Base-by-base conservation (phyloP, 2,329 filamentous ascomycete genomes). In the Fusarium guadeloupense region DNA sequence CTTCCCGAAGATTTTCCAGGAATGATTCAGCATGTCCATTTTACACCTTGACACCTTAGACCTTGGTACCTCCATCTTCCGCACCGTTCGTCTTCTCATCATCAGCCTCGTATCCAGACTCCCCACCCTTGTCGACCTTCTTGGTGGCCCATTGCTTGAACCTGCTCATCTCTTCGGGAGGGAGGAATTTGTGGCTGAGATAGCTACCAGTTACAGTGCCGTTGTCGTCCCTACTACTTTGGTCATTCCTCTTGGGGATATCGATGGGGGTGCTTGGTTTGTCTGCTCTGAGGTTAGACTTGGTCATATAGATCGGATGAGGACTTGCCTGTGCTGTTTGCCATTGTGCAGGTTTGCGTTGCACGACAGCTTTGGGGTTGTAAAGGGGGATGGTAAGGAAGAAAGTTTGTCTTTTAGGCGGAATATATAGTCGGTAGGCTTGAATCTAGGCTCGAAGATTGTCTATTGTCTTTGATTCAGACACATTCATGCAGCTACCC, bases 41-140 rank as follows among this genome's bases (percentile, higher is more conserved):
- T 20, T 21, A 4, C 5, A 6, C n/a, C 21, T 12, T 26, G 9
- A 17, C 1, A 6, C 8, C 16, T n/a, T 60, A 55, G 31, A 61
- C 16, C 14, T 55, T 42, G 12, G 21, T 55, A 38, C 59, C 46
- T 0, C 59, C 51, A 16, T 54, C n/a, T 21, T 37, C 40, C 6
- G 37, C 23, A 17, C 41, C 16, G 28, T 37, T 53, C 19, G 35
- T 42, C 20, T 34, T 62, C 25, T 54, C 59, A 5, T 33, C 21
- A 5, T 54, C 47, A 10, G n/a, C 39, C 17, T 45, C 48, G 16
- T 51, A 51, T 21, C 48, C 48, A 6, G 39, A 44, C n/a, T 51
- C 40, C 9, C 48, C 40, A 9, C 35, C 34, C 5, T 37, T 23
- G 21, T n/a, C 21, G 1, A 10, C 17, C 2, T 16, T 26, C 1